Conservation (phyloP, 2,329 filamentous ascomycete species). For the Fusarium nodosum region DNA sequence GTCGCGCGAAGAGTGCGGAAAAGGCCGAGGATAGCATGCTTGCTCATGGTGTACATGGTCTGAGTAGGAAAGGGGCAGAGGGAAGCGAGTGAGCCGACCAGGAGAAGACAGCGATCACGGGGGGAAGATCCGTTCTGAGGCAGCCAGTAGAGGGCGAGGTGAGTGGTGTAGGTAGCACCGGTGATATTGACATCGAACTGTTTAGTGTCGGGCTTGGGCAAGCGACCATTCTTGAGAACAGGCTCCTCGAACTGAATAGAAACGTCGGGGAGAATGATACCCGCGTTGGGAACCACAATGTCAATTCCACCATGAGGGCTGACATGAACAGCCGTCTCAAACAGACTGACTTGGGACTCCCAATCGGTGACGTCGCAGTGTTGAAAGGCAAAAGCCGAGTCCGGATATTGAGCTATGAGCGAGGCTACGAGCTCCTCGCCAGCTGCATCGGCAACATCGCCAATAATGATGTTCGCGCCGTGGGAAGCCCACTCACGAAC, state of each 20-base stretch:
- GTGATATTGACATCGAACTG: constrained; percentile 73
- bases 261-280: constrained; percentile 61
- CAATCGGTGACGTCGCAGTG: constrained; percentile 76
- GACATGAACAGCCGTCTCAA: constrained; percentile 68
- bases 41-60: constrained; percentile 70
- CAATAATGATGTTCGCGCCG: constrained; percentile 72
- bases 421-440: constrained; percentile 69
- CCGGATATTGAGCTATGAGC: constrained; percentile 58
- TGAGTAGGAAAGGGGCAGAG: constrained; percentile 60
- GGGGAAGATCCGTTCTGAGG: constrained; percentile 39
- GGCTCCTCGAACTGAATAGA: constrained; percentile 63
- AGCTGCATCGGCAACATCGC: constrained; percentile 69
- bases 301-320: constrained; percentile 70
- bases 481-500: constrained; percentile 66
- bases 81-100: constrained; percentile 74
- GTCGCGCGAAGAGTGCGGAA: constrained; percentile 70
- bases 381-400: constrained; percentile 66
- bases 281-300: constrained; percentile 76
- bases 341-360: constrained; percentile 73
- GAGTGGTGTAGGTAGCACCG: constrained; percentile 74
- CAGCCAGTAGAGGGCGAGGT: constrained; percentile 69
- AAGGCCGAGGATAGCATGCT: constrained; percentile 75
- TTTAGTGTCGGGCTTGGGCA: constrained; percentile 62
- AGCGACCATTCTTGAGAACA: constrained; percentile 57
- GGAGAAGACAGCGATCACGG: constrained; percentile 70